Percentiles rank a stretch among this genome's conserved stretches.
phyloP scores from a whole-genome alignment of 768 basidiomycete genomes.

The Auricularia sp. region DNA sequence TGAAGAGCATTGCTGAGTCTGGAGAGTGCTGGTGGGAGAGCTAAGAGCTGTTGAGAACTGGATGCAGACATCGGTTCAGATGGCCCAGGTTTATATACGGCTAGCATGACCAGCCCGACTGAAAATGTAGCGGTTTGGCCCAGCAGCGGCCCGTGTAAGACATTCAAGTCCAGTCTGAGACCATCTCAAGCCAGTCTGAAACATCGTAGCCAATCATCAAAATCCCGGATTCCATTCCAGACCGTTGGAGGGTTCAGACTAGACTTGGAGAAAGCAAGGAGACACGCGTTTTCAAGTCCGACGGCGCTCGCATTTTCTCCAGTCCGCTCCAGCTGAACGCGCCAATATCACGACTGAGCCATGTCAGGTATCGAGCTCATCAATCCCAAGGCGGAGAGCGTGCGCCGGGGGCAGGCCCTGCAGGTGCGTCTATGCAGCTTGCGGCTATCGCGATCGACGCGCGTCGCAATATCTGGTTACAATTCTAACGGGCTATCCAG shows the following conservation, averaged over 20 bases:
- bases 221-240: too few species aligned
- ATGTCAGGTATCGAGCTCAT: constrained; percentile 74
- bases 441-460: background rate
- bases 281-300: background rate
- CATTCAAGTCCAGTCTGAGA: too few species aligned
- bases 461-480: constrained; percentile 8
- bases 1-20: background rate
- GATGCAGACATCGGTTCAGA: background rate
- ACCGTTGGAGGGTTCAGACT: too few species aligned
- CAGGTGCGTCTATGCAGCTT: constrained; percentile 47
- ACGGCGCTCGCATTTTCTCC: background rate
- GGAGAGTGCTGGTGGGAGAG: background rate
- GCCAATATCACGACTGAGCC: background rate
- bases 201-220: too few species aligned
- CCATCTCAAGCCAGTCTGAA: too few species aligned
- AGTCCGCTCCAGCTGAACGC: background rate
- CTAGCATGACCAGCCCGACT: too few species aligned
- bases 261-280: too few species aligned
- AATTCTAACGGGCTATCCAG: constrained; percentile 28
- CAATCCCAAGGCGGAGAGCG: constrained; percentile 93
- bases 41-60: background rate
- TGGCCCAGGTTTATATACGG: too few species aligned
- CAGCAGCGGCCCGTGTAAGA: too few species aligned
- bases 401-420: constrained; percentile 79
- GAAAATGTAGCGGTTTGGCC: too few species aligned